Evolutionary conservation across 495 filamentous ascomycete genomes (phyloP).

Genomic region (Xylaria nigripes): DNA sequence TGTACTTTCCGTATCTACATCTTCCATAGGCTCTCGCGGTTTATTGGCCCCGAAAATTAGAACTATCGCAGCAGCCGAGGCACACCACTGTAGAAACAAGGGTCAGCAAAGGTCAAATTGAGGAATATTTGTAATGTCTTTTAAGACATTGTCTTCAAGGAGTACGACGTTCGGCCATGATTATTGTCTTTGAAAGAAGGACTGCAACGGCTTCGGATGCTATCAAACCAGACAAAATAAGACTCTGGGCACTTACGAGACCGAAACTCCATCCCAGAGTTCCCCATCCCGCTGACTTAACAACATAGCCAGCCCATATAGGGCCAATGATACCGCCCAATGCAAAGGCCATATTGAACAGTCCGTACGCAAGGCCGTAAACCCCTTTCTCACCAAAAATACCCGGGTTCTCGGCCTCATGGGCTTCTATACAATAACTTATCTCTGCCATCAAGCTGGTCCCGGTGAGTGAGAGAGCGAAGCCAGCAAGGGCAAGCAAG

Average conservation of each 20-base stretch:
- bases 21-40: not conserved
- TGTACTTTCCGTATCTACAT: not conserved
- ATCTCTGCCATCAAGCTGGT: slow-evolving; percentile 63
- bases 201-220: no score
- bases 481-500: slow-evolving; percentile 56
- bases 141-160: no score
- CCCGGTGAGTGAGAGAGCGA: slow-evolving; percentile 47
- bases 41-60: slow-evolving; percentile 7
- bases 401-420: slow-evolving; percentile 47
- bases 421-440: slow-evolving; percentile 49
- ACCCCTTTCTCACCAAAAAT: slow-evolving; percentile 48
- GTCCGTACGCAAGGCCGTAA: slow-evolving; percentile 52
- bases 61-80: slow-evolving; percentile 6
- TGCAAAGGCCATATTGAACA: slow-evolving; percentile 53
- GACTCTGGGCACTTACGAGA: slow-evolving; percentile 7
- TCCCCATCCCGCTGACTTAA: slow-evolving; percentile 51
- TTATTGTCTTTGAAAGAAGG: not conserved
- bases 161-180: not conserved
- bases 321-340: slow-evolving; percentile 55
- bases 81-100: not conserved
- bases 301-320: slow-evolving; percentile 53
- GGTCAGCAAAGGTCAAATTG: not conserved
- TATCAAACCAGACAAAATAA: not conserved
- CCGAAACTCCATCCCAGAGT: slow-evolving; percentile 52
- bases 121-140: not conserved